Base-by-base conservation (phyloP, 177 flowering plant genomes). In the Telopea speciosissima region DNA sequence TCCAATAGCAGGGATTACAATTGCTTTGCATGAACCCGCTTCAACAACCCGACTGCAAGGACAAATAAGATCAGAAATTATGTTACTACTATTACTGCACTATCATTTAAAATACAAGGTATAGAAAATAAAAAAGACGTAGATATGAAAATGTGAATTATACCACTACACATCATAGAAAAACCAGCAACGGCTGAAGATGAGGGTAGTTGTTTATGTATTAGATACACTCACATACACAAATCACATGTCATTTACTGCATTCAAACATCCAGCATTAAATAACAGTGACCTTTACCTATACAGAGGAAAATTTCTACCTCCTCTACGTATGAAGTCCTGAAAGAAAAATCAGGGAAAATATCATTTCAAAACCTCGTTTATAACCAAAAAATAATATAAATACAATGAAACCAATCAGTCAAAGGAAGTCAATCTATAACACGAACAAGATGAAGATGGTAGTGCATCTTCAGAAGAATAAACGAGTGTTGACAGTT, bases 321-420 rank as follows among this genome's bases (percentile, higher is more conserved):
- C 95, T 71, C 99, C 98, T 80, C 98, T 85, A 23, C 84, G 26
- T 56, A 93, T 87, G 71, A 82, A 90, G 78, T 96, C 98, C 98
- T 93, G 96, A 24, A 62, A 3, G 72, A 66, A 58, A 28, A 54
- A 54, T 45, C 13, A 73, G 62, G 58, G 26, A 16, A 54, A 23
- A 22, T 14, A 65, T 42, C 62, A 65, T 59, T 64, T 65, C 12
- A 21, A 11, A 40, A 25, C 21, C 54, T 12, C 26, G 52, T 49
- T 16, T 49, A 49, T 12, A 13, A 49, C 14, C 54, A 49, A 49
- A 49, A 23, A 13, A n/a, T n/a, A n/a, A 36, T 3, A 36, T 26
- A 64, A 62, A 24, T 11, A 67, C 4, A 63, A 52, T 62, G 31
- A 21, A 70, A 21, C 8, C 40, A 36, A 36, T 5, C 40, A 36